phyloP scores from a whole-genome alignment of 352 stramenopile species.

The Pythium rishiriense region DNA sequence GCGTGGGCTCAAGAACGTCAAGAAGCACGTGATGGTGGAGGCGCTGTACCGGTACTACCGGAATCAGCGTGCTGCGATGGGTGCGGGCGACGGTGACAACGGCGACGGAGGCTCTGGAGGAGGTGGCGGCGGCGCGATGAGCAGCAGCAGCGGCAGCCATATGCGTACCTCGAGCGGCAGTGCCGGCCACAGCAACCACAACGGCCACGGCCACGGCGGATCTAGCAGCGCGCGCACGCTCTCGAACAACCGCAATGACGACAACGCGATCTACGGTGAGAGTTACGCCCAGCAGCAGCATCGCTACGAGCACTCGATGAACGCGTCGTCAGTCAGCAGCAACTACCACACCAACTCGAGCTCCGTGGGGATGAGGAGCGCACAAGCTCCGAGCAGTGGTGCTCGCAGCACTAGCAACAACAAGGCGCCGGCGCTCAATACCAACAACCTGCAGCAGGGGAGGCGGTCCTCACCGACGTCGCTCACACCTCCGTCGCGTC shows the following conservation, averaged over 20 bases:
- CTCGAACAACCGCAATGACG: slow-evolving; percentile 13
- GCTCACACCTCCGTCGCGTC: background rate
- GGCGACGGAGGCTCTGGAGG: background rate
- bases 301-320: slow-evolving; percentile 14
- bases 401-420: background rate
- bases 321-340: slow-evolving; percentile 17
- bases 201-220: slow-evolving; percentile 2
- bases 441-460: slow-evolving; percentile 2
- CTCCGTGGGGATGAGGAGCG: background rate
- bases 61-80: slow-evolving; percentile 56
- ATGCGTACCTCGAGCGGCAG: too few relatives aligned
- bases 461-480: slow-evolving; percentile 9
- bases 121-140: background rate
- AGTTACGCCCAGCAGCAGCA: slow-evolving; percentile 15
- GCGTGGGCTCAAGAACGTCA: slow-evolving; percentile 80
- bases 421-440: slow-evolving; percentile 1
- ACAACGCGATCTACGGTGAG: slow-evolving; percentile 8
- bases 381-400: background rate
- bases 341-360: background rate
- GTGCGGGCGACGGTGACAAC: background rate
- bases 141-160: slow-evolving; percentile 17
- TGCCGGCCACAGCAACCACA: slow-evolving; percentile 8
- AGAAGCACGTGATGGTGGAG: slow-evolving; percentile 87
- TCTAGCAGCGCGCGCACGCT: background rate
- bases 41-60: slow-evolving; percentile 78